These are phyloP conservation scores for Logfia minima DNA, from an alignment of 129 eudicot genomes.

Conservation along the genomic window DNA sequence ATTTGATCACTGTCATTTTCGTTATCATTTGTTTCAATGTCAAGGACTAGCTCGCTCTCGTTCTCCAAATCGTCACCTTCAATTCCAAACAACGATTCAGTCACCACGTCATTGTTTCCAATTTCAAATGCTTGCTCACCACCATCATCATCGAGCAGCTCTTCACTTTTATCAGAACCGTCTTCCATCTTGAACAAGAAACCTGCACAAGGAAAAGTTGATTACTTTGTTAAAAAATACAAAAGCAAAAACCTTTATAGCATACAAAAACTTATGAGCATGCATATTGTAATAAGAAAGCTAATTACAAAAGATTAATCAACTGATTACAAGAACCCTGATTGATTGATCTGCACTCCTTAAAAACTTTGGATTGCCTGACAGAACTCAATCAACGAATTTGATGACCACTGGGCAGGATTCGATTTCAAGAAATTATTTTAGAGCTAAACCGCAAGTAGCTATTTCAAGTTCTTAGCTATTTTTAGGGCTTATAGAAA, in stretches of 20 bases:
- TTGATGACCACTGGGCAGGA: no score
- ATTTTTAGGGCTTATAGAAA: no score
- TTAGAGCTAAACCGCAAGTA: not conserved
- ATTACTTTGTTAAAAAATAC: not conserved
- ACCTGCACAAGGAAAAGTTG: constrained; percentile 21
- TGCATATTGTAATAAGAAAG: not conserved
- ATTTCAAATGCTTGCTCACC: constrained; percentile 58
- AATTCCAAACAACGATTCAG: constrained; percentile 43
- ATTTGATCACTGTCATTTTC: constrained; percentile 41
- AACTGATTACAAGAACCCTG: not conserved
- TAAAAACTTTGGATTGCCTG: no score
- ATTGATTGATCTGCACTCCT: not conserved
- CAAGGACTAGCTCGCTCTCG: constrained; percentile 48
- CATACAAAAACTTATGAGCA: not conserved
- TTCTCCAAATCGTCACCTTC: constrained; percentile 46
- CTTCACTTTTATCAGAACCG: constrained; percentile 50
- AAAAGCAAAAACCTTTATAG: not conserved
- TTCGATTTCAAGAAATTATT: no score
- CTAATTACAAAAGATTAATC: no score
- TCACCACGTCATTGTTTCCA: constrained; percentile 42
- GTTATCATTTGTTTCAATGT: constrained; percentile 45
- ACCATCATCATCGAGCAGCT: constrained; percentile 48
- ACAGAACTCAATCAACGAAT: no score
- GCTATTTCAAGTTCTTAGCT: no score
- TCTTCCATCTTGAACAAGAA: constrained; percentile 48